Base-by-base conservation (phyloP, 1,284 basidiomycete genomes). In the Hemileia vastatrix region DNA sequence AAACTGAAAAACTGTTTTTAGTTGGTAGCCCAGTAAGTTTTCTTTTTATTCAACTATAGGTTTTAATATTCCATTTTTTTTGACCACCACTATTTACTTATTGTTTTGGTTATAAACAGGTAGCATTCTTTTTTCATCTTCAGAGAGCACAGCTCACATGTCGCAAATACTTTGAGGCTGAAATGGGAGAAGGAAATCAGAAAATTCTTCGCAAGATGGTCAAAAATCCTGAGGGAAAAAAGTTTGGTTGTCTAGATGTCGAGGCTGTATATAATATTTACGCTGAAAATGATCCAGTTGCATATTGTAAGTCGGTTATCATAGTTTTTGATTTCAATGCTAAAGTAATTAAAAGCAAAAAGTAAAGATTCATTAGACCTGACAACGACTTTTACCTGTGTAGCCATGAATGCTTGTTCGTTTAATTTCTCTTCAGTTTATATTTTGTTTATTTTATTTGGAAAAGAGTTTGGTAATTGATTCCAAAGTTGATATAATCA, bases 241-340 rank as follows among this genome's bases (percentile, higher is more conserved):
- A 68, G 6, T 76, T 71, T 60, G 72, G 71, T 1, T 70, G 68
- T 47, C 43, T 72, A 33, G 65, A 67, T 6, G 57, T 65, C 43
- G 68, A 68, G 11, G 54, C 63, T 5, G 64, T 67, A 18, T 73
- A 71, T 58, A 73, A 72, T 54, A 64, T 75, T 43, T 78, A 76
- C 64, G 72, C 75, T 50, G 68, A 72, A 6, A 73, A 75, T 3
- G 78, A 78, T 59, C 77, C 78, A 0, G 76, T 78, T 6, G 77
- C 76, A 3, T 77, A 76, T 65, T 62, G 60, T 68, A 70, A 61
- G 67, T 76, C 47, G 19, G 31, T n/a, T 32, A 18, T 36, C 54
- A 48, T 32, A 27, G 15, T n/a, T 21, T 15, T n/a, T 33, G 23
- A 6, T 6, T 52, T 31, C 19, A 1, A 19, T 21, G 32, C 52